Base-by-base conservation (phyloP, 805 yeast genomes). In the Pichia rugopelliculosa region DNA sequence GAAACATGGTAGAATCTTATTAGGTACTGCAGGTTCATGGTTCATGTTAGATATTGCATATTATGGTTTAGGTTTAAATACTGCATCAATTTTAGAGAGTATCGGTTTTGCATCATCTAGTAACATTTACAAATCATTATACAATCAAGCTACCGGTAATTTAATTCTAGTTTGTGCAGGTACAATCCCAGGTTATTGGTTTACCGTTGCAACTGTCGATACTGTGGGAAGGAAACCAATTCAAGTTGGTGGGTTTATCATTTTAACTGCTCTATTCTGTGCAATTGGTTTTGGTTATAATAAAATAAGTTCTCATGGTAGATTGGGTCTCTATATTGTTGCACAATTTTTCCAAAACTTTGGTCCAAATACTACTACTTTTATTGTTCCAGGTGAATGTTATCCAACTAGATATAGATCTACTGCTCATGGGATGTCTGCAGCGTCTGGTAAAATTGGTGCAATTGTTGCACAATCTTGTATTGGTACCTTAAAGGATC, bases 341-440 rank as follows among this genome's bases (percentile, higher is more conserved):
- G 79, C 84, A 49, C 96, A 88, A 72, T 85, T 88, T 67, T 88
- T 88, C 82, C 82, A 83, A 68, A 88, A 88, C 69, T 88, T 87
- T 60, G 96, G 96, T 62, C 96, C 96, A 65, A 88, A 88, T 74
- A 81, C 89, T 51, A 89, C 96, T 43, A 88, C 96, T 47, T 88
- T 88, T 66, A 80, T 88, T 61, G 77, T 86, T 62, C 96, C 96
- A 41, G 96, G 95, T 70, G 96, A 88, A 73, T 73, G 80, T 65
- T 89, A 74, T 82, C 96, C 96, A 65, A 88, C 96, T 48, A 82
- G 96, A 75, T 88, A 87, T 72, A 84, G 96, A 82, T 87, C 96
- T 21, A 81, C 95, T 56, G 96, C 96, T 42, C 96, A 88, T 61
- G 96, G 96, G 76, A 76, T 88, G 53, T 87, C 95, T 54, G 96